Evolutionary conservation across 192 early-diverging fungal species (phyloP).

Genomic region (Backusella macrospora): DNA sequence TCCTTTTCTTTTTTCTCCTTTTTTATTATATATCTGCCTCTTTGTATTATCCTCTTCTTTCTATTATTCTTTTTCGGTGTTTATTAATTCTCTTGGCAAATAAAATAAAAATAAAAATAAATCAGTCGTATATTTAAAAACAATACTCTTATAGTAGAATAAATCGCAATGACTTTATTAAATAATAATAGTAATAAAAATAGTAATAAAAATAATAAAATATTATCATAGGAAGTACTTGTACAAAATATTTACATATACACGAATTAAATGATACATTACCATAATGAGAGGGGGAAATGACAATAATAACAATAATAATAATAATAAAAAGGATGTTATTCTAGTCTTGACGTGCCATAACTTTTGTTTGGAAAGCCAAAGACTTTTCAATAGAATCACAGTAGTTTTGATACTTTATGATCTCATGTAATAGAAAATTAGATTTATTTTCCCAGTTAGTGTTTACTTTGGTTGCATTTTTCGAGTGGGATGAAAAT

Average conservation of each 20-base stretch:
- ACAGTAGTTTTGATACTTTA: constrained; percentile 83
- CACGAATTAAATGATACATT: constrained; percentile 4
- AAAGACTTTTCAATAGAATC: constrained; percentile 66
- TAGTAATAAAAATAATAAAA: not conserved
- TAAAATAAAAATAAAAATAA: constrained; percentile 7
- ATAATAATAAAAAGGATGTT: not conserved
- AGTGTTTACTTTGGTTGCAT: constrained; percentile 55
- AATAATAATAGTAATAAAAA: not conserved
- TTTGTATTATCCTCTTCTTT: not conserved
- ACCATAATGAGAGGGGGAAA: not conserved
- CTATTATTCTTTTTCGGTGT: not conserved
- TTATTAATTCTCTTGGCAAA: constrained; percentile 11
- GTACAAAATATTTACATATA: not conserved
- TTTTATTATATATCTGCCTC: too few species aligned
- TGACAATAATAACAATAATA: not conserved
- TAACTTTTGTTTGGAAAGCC: constrained; percentile 22
- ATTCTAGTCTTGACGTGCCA: not conserved
- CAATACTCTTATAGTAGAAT: too few species aligned
- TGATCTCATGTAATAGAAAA: constrained; percentile 78
- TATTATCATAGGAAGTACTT: constrained; percentile 3
- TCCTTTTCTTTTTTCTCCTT: not conserved
- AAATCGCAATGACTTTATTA: too few species aligned
- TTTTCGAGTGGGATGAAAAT: constrained; percentile 20
- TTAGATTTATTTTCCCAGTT: constrained; percentile 84
- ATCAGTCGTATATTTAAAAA: not conserved